Percentiles rank a stretch among this genome's conserved stretches.
These are phyloP conservation scores for Metschnikowia amazonensis DNA, from an alignment of 805 yeast species.

Conservation along the genomic window DNA sequence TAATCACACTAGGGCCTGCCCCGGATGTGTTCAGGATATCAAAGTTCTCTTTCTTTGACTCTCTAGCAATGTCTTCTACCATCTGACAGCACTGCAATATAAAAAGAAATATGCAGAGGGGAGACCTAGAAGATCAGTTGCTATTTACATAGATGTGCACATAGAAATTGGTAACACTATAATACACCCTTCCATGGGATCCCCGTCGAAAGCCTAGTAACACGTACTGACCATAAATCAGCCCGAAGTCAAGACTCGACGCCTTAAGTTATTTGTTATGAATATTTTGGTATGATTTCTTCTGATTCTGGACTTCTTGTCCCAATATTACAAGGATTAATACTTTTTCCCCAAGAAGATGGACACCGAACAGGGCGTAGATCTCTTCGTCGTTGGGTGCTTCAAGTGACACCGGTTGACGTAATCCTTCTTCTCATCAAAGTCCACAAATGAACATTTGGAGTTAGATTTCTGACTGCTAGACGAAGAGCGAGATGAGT, in stretches of 20 bases:
- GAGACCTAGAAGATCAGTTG: background rate
- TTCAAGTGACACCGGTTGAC: slow-evolving; percentile 37
- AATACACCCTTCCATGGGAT: slow-evolving; percentile 5
- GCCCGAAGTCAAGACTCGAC: background rate
- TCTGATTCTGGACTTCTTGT: background rate
- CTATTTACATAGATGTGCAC: background rate
- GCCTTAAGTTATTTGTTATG: background rate
- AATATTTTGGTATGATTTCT: background rate
- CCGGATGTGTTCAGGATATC: background rate
- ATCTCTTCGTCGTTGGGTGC: slow-evolving; percentile 19
- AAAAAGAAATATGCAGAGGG: background rate
- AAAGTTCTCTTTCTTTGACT: background rate
- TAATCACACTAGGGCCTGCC: background rate
- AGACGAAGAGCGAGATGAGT: slow-evolving; percentile 24
- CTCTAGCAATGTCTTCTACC: background rate
- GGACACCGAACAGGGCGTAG: slow-evolving; percentile 28
- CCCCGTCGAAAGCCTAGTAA: background rate
- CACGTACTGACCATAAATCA: background rate
- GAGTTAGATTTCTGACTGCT: slow-evolving; percentile 8
- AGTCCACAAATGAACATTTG: slow-evolving; percentile 31
- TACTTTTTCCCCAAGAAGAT: slow-evolving; percentile 39
- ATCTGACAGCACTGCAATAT: background rate
- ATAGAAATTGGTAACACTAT: slow-evolving; percentile 3
- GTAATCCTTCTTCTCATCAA: slow-evolving; percentile 46
- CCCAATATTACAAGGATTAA: background rate